phyloP scores from a whole-genome alignment of 2,329 filamentous ascomycete genomes.

The Clonostachys chloroleuca region DNA sequence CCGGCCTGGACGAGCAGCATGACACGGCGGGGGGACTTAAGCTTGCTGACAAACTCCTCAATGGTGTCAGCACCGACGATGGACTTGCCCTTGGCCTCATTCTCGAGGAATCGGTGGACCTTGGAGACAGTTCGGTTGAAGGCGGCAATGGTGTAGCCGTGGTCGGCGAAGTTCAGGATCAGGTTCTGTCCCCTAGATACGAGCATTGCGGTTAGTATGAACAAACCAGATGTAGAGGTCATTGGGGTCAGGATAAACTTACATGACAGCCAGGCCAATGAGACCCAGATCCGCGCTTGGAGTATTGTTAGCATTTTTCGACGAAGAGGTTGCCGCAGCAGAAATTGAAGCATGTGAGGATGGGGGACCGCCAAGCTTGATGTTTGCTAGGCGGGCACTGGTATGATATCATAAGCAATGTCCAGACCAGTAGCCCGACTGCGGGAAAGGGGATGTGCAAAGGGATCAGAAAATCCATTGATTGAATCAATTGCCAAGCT shows the following conservation, averaged over 20 bases:
- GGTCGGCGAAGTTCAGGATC: conserved; percentile 85
- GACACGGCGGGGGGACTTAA: conserved; percentile 94
- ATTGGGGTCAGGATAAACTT: conserved; percentile 25
- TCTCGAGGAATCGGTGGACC: conserved; percentile 89
- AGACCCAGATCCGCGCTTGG: conserved; percentile 84
- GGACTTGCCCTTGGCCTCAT: conserved; percentile 93
- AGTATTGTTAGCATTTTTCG: conserved; percentile 50
- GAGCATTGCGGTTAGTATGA: conserved; percentile 6
- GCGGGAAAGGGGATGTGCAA: not conserved
- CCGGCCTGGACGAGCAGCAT: conserved; percentile 99
- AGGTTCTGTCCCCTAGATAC: conserved; percentile 68
- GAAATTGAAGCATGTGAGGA: conserved; percentile 23
- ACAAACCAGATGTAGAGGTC: not conserved
- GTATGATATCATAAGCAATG: conserved; percentile 28
- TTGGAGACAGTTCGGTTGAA: conserved; percentile 99
- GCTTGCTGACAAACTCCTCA: conserved; percentile 92
- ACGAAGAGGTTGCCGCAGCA: conserved; percentile 13
- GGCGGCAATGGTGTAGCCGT: conserved; percentile 94
- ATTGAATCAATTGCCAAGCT: no score
- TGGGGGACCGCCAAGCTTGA: conserved; percentile 62
- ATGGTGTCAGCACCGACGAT: conserved; percentile 90
- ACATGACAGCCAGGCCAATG: conserved; percentile 90
- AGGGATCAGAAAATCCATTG: not conserved
- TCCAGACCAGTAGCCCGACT: conserved; percentile 10
- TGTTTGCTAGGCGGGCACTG: conserved; percentile 72